phyloP scores from a whole-genome alignment of 306 rosid species.

The Pueraria montana region DNA sequence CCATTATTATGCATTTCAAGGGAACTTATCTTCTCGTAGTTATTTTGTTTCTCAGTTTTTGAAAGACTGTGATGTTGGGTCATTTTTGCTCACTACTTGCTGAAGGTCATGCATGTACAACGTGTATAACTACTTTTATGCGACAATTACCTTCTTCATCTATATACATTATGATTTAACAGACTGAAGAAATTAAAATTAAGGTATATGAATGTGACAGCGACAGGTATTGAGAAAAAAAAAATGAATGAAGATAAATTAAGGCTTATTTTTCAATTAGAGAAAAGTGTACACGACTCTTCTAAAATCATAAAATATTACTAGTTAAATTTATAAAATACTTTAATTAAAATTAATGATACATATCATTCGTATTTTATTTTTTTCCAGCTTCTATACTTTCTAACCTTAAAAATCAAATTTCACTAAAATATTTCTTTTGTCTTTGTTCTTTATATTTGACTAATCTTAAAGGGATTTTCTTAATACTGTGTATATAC shows the following conservation, averaged over 20 bases:
- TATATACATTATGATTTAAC: neutral
- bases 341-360: neutral
- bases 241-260: neutral
- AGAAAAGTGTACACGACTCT: neutral
- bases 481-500: no score
- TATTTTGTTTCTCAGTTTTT: neutral
- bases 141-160: neutral
- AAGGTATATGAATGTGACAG: neutral
- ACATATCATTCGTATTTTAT: neutral
- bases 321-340: no score
- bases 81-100: neutral
- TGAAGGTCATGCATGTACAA: neutral
- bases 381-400: no score
- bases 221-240: neutral
- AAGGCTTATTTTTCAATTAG: neutral
- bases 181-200: neutral
- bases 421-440: neutral
- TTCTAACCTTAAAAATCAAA: neutral
- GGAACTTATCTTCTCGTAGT: neutral
- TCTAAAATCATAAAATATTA: neutral
- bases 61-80: neutral
- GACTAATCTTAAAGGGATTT: no score
- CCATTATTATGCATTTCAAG: neutral
- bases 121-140: neutral
- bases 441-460: neutral